Evolutionary conservation across 345 rosid species (phyloP).

Genomic region (Salix udensis): DNA sequence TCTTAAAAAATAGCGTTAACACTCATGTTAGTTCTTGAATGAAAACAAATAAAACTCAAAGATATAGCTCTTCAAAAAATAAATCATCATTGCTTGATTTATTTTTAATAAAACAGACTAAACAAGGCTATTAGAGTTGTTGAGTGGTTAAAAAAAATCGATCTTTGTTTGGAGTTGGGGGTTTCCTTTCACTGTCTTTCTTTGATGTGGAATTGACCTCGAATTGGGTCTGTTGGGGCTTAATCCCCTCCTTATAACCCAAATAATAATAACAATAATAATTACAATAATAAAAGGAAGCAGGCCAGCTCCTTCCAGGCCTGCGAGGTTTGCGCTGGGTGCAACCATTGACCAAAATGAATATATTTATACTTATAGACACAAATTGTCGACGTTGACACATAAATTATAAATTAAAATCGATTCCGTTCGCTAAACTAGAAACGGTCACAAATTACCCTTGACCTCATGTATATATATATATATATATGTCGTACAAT

Average conservation of each 20-base stretch:
- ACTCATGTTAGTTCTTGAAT: not conserved
- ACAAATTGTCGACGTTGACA: not conserved
- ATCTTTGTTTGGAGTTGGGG: too few relatives aligned
- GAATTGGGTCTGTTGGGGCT: too few relatives aligned
- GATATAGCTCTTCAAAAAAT: too few relatives aligned
- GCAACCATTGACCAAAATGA: too few relatives aligned
- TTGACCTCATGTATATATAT: not conserved
- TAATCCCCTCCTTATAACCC: too few relatives aligned
- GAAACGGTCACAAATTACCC: not conserved
- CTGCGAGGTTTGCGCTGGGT: not conserved
- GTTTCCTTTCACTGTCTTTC: too few relatives aligned
- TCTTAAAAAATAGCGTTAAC: slow-evolving; percentile 45
- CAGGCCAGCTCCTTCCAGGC: not conserved
- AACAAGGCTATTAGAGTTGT: not conserved
- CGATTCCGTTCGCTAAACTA: not conserved
- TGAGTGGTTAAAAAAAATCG: too few relatives aligned
- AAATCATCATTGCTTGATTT: too few relatives aligned
- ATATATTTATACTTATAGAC: not conserved
- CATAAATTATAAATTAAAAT: not conserved
- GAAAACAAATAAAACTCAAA: not conserved
- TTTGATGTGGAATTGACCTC: too few relatives aligned
- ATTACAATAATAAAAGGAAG: not conserved
- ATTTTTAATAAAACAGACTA: too few relatives aligned
- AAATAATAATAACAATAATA: too few relatives aligned
- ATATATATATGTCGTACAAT: not conserved